Base-by-base conservation (phyloP, 2,329 filamentous ascomycete genomes). In the Fusarium brevicatenulatum region DNA sequence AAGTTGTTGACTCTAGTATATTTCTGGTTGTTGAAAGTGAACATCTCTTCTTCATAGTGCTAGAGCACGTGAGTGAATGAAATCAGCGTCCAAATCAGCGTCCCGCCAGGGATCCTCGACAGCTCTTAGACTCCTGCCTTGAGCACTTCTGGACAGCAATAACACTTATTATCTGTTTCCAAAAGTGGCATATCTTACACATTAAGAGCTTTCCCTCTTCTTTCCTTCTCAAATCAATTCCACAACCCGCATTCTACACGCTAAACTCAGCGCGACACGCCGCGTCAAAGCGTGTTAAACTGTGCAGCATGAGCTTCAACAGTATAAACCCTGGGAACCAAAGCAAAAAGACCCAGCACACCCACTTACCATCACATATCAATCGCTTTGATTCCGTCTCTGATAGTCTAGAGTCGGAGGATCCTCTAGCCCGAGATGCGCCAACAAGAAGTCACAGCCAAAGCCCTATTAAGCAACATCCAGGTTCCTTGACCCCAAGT, bases 341-440 rank as follows among this genome's bases (percentile, higher is more conserved):
- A 13, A 18, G 25, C n/a, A 60, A 59, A 23, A 68, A 23, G 28
- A 46, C 19, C 9, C 61, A 59, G 6, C 37, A 54, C 3, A 10
- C 47, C 16, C 42, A 53, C 16, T 39, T 65, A 16, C 57, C 57
- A 4, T n/a, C 57, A 4, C 60, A 68, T 8, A 32, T 67, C 13
- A 50, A 18, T 28, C 54, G 55, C n/a, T 54, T 39, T 21, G 57
- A 36, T 28, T 71, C 62, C 9, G 28, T 56, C 7, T 36, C 63
- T 4, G 67, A 63, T 8, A 76, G 70, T 37, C 39, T 68, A 10
- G 73, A 73, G n/a, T 73, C 65, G 4, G 75, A 75, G 19, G 77
- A 77, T 19, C 73, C 76, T 25, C 44, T 78, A 19, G 60, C 66
- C 12, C 47, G 57, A 16, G 47, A 67, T 46, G 59, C 49, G 13